These are phyloP conservation scores for Phellinidium pouzarii DNA, from an alignment of 1,284 basidiomycete genomes.

Conservation along the genomic window DNA sequence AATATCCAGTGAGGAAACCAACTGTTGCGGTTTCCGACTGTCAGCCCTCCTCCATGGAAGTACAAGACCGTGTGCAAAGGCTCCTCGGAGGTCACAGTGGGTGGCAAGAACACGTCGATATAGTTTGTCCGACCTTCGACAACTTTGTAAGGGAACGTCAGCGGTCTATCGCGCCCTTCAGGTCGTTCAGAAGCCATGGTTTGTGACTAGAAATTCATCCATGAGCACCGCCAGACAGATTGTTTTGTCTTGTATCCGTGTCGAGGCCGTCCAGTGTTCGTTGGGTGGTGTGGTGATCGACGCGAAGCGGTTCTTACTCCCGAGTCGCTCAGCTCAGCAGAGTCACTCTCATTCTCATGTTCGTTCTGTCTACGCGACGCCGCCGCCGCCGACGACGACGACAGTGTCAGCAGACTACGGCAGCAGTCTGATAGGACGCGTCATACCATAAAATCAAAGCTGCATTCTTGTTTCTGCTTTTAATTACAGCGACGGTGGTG, in stretches of 20 bases:
- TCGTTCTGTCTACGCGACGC: no score
- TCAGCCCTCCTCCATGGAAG: slow-evolving; percentile 59
- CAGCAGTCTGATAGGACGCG: background rate
- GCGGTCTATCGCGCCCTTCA: background rate
- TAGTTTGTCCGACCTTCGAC: slow-evolving; percentile 19
- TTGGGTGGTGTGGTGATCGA: no score
- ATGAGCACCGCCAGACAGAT: no score
- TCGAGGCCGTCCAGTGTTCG: no score
- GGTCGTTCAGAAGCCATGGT: no score
- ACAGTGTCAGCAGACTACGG: background rate
- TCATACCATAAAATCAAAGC: background rate
- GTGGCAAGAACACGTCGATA: slow-evolving; percentile 32
- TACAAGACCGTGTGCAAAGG: slow-evolving; percentile 44
- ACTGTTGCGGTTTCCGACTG: slow-evolving; percentile 47
- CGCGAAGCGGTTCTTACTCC: no score
- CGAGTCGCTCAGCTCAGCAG: no score
- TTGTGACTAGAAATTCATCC: no score
- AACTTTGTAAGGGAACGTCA: slow-evolving; percentile 22
- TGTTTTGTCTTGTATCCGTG: no score
- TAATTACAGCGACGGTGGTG: background rate
- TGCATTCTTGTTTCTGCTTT: background rate
- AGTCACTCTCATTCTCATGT: no score
- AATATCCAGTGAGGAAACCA: slow-evolving; percentile 60
- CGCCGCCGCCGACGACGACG: no score
- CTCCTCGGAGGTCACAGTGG: background rate